Conservation (phyloP, 176 grass and related monocot genomes). For the Ensete ventricosum region DNA sequence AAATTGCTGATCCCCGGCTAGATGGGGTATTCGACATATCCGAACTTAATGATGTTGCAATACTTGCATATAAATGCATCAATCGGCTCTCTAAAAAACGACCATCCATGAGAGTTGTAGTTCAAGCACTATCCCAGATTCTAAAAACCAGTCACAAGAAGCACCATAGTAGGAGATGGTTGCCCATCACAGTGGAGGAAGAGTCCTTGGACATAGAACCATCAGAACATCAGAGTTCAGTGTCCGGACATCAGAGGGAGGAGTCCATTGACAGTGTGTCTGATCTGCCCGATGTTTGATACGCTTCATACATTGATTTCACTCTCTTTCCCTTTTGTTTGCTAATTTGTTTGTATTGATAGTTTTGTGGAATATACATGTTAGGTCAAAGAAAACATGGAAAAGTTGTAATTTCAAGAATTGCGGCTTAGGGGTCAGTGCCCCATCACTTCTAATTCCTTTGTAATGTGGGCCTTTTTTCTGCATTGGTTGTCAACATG, state of each 20-base stretch:
- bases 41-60: conserved; percentile 68
- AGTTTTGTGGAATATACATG: not conserved
- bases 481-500: no score
- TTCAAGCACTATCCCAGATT: conserved; percentile 52
- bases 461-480: no score
- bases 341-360: not conserved
- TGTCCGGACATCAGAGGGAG: conserved; percentile 52
- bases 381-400: not conserved
- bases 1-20: conserved; percentile 59
- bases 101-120: conserved; percentile 66
- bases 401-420: no score
- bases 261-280: conserved; percentile 60
- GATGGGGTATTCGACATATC: conserved; percentile 59
- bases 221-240: conserved; percentile 41
- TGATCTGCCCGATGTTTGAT: conserved; percentile 43
- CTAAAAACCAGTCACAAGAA: conserved; percentile 32
- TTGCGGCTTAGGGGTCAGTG: no score
- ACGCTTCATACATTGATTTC: not conserved
- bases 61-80: conserved; percentile 70
- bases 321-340: not conserved
- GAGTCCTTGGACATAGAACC: conserved; percentile 48
- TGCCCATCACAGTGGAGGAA: conserved; percentile 1
- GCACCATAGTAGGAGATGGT: not conserved
- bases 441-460: no score
- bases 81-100: conserved; percentile 62